These are phyloP conservation scores for Rehmannia glutinosa DNA, from an alignment of 257 asterid species.

Conservation along the genomic window DNA sequence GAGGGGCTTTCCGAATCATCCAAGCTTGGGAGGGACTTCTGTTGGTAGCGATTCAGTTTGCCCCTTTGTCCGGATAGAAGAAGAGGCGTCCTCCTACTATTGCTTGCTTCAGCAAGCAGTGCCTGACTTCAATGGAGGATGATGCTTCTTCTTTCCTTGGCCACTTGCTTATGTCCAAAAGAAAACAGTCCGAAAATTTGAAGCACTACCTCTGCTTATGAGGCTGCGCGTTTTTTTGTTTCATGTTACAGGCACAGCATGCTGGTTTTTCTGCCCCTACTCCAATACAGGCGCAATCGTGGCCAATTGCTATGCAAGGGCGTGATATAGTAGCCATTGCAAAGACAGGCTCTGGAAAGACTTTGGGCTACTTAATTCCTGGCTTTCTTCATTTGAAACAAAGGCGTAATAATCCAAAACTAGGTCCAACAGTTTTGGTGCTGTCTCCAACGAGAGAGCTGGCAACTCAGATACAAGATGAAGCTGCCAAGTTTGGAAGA, in stretches of 20 bases:
- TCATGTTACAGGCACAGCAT: constrained; percentile 68
- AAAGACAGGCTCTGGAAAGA: constrained; percentile 98
- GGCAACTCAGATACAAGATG: constrained; percentile 97
- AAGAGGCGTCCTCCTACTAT: constrained; percentile 80
- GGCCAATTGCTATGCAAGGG: constrained; percentile 94
- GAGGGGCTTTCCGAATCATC: constrained; percentile 85
- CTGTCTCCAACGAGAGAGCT: constrained; percentile 95
- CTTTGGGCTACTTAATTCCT: constrained; percentile 92
- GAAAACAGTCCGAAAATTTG: constrained; percentile 32
- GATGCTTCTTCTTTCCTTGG: constrained; percentile 78
- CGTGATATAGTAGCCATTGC: constrained; percentile 98
- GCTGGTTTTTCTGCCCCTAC: constrained; percentile 98
- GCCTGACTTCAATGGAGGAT: constrained; percentile 60
- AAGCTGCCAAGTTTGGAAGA: constrained; percentile 87
- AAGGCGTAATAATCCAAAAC: constrained; percentile 53
- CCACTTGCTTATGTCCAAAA: constrained; percentile 44
- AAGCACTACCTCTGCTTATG: constrained; percentile 40
- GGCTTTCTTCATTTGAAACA: constrained; percentile 79
- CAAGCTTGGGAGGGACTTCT: constrained; percentile 74
- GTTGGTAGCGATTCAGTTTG: constrained; percentile 72
- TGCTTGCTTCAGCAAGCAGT: constrained; percentile 75
- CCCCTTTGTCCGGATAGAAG: constrained; percentile 72
- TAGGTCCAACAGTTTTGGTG: constrained; percentile 96
- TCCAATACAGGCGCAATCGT: constrained; percentile 99
- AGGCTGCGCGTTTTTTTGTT: constrained; percentile 36